Evolutionary conservation across 2,329 filamentous ascomycete species (phyloP).

Genomic region (Tolypocladium pustulatum): DNA sequence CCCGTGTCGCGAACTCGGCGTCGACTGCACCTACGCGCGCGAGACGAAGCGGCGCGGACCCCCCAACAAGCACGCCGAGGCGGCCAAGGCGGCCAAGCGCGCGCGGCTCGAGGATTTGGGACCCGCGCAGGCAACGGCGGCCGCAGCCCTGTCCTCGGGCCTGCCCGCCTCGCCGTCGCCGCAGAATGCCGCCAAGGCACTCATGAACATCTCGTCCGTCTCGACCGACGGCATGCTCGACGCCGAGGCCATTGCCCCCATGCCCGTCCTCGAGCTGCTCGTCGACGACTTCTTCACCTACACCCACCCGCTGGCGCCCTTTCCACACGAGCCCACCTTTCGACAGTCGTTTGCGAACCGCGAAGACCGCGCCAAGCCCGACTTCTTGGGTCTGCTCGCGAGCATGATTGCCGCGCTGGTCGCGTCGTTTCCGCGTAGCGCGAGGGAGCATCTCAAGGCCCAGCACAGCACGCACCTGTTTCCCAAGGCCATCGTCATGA

Average conservation of each 20-base stretch:
- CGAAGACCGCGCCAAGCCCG: constrained; percentile 54
- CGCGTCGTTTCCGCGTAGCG: constrained; percentile 64
- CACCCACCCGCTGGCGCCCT: constrained; percentile 66
- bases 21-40: constrained; percentile 47
- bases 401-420: constrained; percentile 68
- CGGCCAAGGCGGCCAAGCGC: constrained; percentile 42
- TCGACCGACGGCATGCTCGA: constrained; percentile 33
- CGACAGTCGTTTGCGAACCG: constrained; percentile 56
- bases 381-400: constrained; percentile 60
- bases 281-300: constrained; percentile 80
- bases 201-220: constrained; percentile 33
- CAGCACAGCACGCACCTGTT: constrained; percentile 56
- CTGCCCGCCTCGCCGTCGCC: constrained; percentile 26
- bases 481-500: constrained; percentile 57
- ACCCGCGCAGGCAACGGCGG: not conserved
- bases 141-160: constrained; percentile 4
- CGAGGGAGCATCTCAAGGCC: constrained; percentile 55
- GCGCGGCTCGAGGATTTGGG: constrained; percentile 24
- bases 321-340: constrained; percentile 71
- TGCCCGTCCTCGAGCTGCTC: constrained; percentile 55
- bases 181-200: constrained; percentile 36
- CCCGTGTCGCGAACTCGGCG: constrained; percentile 44
- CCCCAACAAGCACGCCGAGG: constrained; percentile 48
- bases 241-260: constrained; percentile 61
- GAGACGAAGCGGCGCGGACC: constrained; percentile 49